These are phyloP conservation scores for Cladophialophora carrionii DNA, from an alignment of 2,329 filamentous ascomycete species.

Conservation along the genomic window DNA sequence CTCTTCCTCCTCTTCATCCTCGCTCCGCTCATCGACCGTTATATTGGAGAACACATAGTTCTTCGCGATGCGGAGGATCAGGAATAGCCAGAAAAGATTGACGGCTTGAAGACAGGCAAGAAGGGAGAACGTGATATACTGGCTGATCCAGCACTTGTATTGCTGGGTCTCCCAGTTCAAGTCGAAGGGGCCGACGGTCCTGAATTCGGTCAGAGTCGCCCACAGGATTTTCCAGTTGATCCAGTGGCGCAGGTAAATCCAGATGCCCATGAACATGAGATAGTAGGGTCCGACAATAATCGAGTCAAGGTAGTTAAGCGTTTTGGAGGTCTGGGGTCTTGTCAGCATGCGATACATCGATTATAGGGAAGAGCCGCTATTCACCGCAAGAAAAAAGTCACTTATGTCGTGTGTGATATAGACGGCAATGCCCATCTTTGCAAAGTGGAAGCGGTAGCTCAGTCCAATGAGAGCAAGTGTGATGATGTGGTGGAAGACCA, in stretches of 20 bases:
- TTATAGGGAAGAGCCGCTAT: conserved; percentile 40
- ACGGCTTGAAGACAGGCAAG: conserved; percentile 43
- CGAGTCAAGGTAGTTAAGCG: conserved; percentile 81
- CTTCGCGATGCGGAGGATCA: conserved; percentile 42
- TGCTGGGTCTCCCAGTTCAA: conserved; percentile 45
- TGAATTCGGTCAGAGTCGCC: conserved; percentile 43
- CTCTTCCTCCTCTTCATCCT: conserved; percentile 51
- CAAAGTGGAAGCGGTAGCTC: conserved; percentile 90
- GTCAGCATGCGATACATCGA: conserved; percentile 23
- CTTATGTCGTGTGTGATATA: conserved; percentile 89
- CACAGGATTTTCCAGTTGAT: conserved; percentile 45
- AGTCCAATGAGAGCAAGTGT: conserved; percentile 75
- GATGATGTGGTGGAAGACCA: conserved; percentile 83
- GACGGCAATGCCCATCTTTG: conserved; percentile 83
- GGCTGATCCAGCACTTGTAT: conserved; percentile 44
- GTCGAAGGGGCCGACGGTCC: conserved; percentile 42
- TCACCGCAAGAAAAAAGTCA: conserved; percentile 86
- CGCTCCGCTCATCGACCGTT: conserved; percentile 50
- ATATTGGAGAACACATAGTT: conserved; percentile 40
- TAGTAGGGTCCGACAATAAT: conserved; percentile 76
- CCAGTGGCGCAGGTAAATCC: conserved; percentile 84
- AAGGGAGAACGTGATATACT: conserved; percentile 43
- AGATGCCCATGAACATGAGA: conserved; percentile 72
- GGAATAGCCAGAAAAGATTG: conserved; percentile 43
- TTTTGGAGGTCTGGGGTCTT: conserved; percentile 70